Evolutionary conservation across 2,329 filamentous ascomycete genomes (phyloP).

Genomic region (Dendrostoma leiphaemia): DNA sequence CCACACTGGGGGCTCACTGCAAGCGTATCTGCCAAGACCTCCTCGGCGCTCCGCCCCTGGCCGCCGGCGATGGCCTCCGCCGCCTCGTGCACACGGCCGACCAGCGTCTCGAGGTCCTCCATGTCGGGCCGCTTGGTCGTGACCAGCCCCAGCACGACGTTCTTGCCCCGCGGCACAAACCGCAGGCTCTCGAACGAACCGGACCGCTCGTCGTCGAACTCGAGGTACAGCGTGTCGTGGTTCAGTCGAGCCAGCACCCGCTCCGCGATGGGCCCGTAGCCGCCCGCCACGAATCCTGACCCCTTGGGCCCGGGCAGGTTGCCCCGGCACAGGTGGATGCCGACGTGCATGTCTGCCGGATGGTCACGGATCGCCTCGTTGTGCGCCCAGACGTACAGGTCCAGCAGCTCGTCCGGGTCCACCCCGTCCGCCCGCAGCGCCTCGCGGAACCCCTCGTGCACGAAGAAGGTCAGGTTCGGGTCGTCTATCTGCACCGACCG

Average conservation of each 20-base stretch:
- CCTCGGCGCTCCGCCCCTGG: constrained; percentile 47
- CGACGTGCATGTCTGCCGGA: constrained; percentile 54
- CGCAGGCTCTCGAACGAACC: constrained; percentile 49
- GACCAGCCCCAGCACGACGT: constrained; percentile 48
- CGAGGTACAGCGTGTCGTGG: constrained; percentile 50
- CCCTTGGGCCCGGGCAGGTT: constrained; percentile 37
- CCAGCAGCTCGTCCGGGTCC: constrained; percentile 40
- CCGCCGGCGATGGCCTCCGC: constrained; percentile 58
- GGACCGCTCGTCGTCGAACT: constrained; percentile 47
- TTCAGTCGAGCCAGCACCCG: constrained; percentile 48
- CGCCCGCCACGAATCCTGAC: constrained; percentile 47
- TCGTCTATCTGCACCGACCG: constrained; percentile 56
- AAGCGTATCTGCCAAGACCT: constrained; percentile 53
- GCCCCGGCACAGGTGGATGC: constrained; percentile 57
- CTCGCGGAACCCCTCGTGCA: constrained; percentile 57
- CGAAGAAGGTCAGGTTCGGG: constrained; percentile 56
- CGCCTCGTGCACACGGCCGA: constrained; percentile 40
- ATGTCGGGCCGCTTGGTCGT: constrained; percentile 47
- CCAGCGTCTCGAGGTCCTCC: constrained; percentile 43
- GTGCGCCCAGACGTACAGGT: constrained; percentile 61
- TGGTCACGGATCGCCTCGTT: constrained; percentile 49
- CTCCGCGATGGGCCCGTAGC: constrained; percentile 48
- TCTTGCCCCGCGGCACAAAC: constrained; percentile 45
- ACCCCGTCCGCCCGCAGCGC: constrained; percentile 36
- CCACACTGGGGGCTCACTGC: constrained; percentile 58